Conservation (phyloP, 2,329 filamentous ascomycete genomes). For the Pseudomassariella vexata region DNA sequence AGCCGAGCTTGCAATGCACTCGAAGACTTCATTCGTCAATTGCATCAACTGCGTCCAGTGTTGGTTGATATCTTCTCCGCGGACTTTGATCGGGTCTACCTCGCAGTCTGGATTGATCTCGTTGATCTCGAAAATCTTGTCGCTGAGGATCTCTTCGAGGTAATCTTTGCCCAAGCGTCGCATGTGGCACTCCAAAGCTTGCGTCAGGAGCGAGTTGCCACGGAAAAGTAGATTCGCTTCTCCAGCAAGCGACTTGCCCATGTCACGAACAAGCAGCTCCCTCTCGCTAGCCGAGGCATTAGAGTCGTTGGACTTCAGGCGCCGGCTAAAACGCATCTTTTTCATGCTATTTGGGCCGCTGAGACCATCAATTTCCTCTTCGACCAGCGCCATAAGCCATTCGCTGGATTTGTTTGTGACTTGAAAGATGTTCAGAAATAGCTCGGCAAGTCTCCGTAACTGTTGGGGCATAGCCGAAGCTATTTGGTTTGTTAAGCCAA, state of each 20-base stretch:
- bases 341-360: constrained; percentile 74
- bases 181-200: constrained; percentile 94
- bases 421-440: constrained; percentile 90
- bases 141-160: constrained; percentile 77
- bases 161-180: constrained; percentile 89
- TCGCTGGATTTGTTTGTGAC: constrained; percentile 78
- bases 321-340: constrained; percentile 65
- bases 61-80: constrained; percentile 65
- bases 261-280: constrained; percentile 67
- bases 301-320: constrained; percentile 67
- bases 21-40: constrained; percentile 80
- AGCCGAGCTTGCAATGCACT: constrained; percentile 71
- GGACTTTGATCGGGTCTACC: constrained; percentile 80
- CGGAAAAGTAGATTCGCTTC: constrained; percentile 94
- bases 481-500: constrained; percentile 79
- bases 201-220: constrained; percentile 89
- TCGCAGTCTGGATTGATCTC: constrained; percentile 89
- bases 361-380: constrained; percentile 94
- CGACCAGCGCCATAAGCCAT: constrained; percentile 89
- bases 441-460: constrained; percentile 75
- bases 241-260: constrained; percentile 71
- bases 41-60: constrained; percentile 77
- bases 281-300: constrained; percentile 58
- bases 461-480: constrained; percentile 72
- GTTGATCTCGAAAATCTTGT: constrained; percentile 84